A percentile compares a stretch with the other conserved stretches of the same genome.
Evolutionary conservation across 2,329 filamentous ascomycete genomes (phyloP).

Genomic region (Colletotrichum sp.): DNA sequence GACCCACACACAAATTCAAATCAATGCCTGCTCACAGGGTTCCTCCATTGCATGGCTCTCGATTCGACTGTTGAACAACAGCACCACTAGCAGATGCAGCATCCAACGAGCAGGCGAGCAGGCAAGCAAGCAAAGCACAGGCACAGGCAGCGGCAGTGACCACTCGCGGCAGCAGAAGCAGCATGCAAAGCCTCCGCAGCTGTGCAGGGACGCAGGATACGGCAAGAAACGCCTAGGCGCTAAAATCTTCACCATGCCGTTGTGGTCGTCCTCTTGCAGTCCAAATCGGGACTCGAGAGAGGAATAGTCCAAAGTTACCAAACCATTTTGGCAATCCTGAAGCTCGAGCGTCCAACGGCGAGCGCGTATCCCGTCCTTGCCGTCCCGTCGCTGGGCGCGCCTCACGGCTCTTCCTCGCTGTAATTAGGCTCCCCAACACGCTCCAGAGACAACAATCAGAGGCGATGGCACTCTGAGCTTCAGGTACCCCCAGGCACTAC

Average conservation of each 20-base stretch:
- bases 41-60: slow-evolving; percentile 3
- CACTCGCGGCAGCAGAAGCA: background rate
- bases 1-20: slow-evolving; percentile 18
- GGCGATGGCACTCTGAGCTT: slow-evolving; percentile 5
- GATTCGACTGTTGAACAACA: background rate
- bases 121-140: background rate
- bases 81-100: background rate
- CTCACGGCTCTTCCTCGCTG: slow-evolving; percentile 37
- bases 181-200: background rate
- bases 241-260: background rate
- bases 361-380: background rate
- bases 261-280: background rate
- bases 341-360: background rate
- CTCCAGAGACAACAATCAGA: slow-evolving; percentile 2
- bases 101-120: background rate
- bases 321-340: background rate
- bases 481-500: background rate
- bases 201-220: background rate
- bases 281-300: background rate
- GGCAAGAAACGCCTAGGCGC: slow-evolving; percentile 1
- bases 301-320: background rate
- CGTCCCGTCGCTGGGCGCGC: slow-evolving; percentile 15
- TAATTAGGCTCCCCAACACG: slow-evolving; percentile 27
- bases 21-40: slow-evolving; percentile 20
- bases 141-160: background rate